Percentiles rank a stretch among this genome's conserved stretches.
Conservation (phyloP, 805 yeast genomes). For the Nakazawaea wyomingensis region DNA sequence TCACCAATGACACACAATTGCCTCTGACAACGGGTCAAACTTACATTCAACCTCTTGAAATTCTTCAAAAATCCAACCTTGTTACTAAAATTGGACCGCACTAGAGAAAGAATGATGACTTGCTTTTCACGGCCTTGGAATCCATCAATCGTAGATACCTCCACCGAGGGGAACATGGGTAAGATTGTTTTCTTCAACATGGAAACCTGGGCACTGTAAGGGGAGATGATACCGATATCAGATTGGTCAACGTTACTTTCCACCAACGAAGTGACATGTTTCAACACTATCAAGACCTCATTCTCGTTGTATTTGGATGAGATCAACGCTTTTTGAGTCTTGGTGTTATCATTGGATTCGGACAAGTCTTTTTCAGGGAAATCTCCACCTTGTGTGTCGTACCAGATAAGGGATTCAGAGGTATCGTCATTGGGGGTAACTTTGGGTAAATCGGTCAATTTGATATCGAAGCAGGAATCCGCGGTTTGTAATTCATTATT, state of each 20-base stretch:
- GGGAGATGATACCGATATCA: constrained; percentile 81
- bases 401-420: constrained; percentile 61
- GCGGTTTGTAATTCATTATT: constrained; percentile 58
- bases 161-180: constrained; percentile 41
- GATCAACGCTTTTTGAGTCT: constrained; percentile 14
- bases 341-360: constrained; percentile 18
- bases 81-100: constrained; percentile 65
- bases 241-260: constrained; percentile 45
- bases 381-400: constrained; percentile 90
- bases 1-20: constrained; percentile 87
- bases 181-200: constrained; percentile 42
- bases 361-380: constrained; percentile 55
- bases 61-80: constrained; percentile 84
- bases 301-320: constrained; percentile 73
- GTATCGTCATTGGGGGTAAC: constrained; percentile 52
- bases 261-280: constrained; percentile 50
- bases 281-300: constrained; percentile 59
- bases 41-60: constrained; percentile 79
- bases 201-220: constrained; percentile 84
- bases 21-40: constrained; percentile 84
- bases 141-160: constrained; percentile 89
- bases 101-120: constrained; percentile 72
- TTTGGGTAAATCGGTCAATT: constrained; percentile 50
- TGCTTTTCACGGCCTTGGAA: constrained; percentile 97
- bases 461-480: constrained; percentile 45